Base-by-base conservation (phyloP, 257 asterid genomes). In the Jacaranda mimosifolia region DNA sequence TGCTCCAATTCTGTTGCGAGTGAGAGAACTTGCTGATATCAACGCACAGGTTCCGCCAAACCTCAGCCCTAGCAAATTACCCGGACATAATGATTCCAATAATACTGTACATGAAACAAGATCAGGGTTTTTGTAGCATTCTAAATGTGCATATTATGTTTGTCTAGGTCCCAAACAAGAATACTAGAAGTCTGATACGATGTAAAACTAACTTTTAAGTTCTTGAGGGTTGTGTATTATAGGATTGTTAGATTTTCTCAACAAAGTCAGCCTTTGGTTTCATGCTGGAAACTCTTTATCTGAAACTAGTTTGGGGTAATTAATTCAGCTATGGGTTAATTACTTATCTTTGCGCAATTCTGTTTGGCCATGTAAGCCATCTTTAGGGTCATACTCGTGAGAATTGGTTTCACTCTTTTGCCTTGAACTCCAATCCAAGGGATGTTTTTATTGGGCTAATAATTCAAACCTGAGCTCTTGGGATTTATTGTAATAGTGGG, bases 11-110 rank as follows among this genome's bases (percentile, higher is more conserved):
- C 96, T 95, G 69, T 78, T 86, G 1, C 87, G 97, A 38, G 98
- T 95, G 79, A 87, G 94, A 82, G 99, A 95, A 83, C 94, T 92
- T 77, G 94, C 99, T 51, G 89, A 94, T 72, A 81, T 80, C 79
- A 94, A 92, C 64, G 79, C 92, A 21, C 93, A 82, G 78, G 81
- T 72, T 63, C 78, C 87, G n/a, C 87, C 88, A 4, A 86, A 70
- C 83, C 57, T 84, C 53, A 73, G 84, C 83, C 63, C 85, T 49
- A 81, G 82, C 88, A 90, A 83, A 77, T 70, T 80, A 67, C 62
- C 79, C 55, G 86, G 86, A 75, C 87, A 77, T 59, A 58, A 73
- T n/a, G 84, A 72, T 48, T 48, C 77, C 48, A 72, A 60, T 73
- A 75, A 62, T 69, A 80, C 72, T 72, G 85, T 81, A 76, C 77